Evolutionary conservation across 768 basidiomycete species (phyloP).

Genomic region (Boletus huronensis): DNA sequence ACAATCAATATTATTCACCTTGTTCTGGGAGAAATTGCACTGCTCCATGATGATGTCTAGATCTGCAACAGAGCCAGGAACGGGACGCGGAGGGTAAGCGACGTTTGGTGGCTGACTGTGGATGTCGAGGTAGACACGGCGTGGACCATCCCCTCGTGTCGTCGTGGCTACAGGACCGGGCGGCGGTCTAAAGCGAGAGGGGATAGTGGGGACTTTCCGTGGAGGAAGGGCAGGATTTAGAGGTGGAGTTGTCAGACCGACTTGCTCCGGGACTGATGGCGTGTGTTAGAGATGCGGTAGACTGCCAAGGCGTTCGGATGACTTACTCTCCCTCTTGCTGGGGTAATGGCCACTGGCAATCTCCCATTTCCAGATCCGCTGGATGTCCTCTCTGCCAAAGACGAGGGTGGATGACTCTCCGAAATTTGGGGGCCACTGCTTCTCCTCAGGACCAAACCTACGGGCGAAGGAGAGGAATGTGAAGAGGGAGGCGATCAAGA

Average conservation of each 20-base stretch:
- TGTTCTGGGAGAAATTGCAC: conserved; percentile 83
- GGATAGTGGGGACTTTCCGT: conserved; percentile 41
- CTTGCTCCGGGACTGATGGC: conserved; percentile 61
- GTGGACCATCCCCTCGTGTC: conserved; percentile 72
- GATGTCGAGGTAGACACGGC: conserved; percentile 74
- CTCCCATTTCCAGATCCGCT: conserved; percentile 95
- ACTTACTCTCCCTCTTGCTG: conserved; percentile 71
- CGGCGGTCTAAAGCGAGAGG: conserved; percentile 46
- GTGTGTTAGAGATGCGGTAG: neutral
- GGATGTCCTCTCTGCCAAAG: conserved; percentile 73
- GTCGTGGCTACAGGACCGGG: conserved; percentile 47
- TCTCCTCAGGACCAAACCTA: conserved; percentile 58
- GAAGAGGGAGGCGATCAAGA: conserved; percentile 46
- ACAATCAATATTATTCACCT: conserved; percentile 41
- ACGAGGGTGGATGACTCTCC: conserved; percentile 70
- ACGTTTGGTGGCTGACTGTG: conserved; percentile 56
- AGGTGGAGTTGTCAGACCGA: conserved; percentile 53
- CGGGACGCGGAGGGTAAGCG: conserved; percentile 85
- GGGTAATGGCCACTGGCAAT: conserved; percentile 92
- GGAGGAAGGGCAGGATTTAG: conserved; percentile 76
- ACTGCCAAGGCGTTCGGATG: neutral
- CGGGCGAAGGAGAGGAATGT: conserved; percentile 57
- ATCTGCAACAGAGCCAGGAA: conserved; percentile 81
- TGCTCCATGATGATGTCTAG: conserved; percentile 87
- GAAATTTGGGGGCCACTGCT: conserved; percentile 59